Percentiles rank a stretch among this genome's conserved stretches.
Evolutionary conservation across 768 basidiomycete species (phyloP).

Genomic region (Podaxis sp.): DNA sequence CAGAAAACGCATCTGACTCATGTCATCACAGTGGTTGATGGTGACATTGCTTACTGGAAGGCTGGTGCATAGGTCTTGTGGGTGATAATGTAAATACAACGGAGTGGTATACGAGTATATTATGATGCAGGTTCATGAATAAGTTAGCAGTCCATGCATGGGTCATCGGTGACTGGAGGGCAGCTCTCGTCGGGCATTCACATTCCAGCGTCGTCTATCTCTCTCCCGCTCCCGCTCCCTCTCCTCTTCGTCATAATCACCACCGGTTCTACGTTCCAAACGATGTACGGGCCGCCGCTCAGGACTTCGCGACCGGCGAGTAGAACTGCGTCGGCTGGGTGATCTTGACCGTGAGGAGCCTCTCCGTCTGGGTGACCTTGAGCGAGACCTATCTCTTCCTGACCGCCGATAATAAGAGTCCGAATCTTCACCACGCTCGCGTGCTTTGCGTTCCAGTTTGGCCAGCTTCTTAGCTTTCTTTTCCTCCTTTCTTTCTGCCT

Average conservation of each 20-base stretch:
- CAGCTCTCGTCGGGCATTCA: slow-evolving; percentile 38
- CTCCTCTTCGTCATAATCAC: slow-evolving; percentile 22
- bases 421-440: slow-evolving; percentile 16
- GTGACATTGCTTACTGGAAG: slow-evolving; percentile 94
- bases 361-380: slow-evolving; percentile 24
- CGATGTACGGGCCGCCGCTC: slow-evolving; percentile 3
- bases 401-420: slow-evolving; percentile 21
- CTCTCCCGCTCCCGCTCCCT: slow-evolving; percentile 26
- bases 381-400: slow-evolving; percentile 28
- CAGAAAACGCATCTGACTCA: not conserved
- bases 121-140: slow-evolving; percentile 11
- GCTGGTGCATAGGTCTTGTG: slow-evolving; percentile 38
- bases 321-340: slow-evolving; percentile 22
- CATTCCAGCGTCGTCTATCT: slow-evolving; percentile 52
- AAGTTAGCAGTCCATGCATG: slow-evolving; percentile 6
- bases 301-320: slow-evolving; percentile 7
- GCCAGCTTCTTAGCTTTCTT: slow-evolving; percentile 53
- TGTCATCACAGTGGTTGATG: slow-evolving; percentile 64
- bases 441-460: slow-evolving; percentile 12
- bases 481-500: slow-evolving; percentile 57
- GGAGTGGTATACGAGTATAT: slow-evolving; percentile 9
- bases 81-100: not conserved
- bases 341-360: slow-evolving; percentile 16
- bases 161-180: slow-evolving; percentile 18
- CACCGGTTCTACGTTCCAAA: slow-evolving; percentile 3